Percentiles rank a stretch among this genome's conserved stretches.
These are phyloP conservation scores for Albugo candida DNA, from an alignment of 352 stramenopile genomes.

Conservation along the genomic window DNA sequence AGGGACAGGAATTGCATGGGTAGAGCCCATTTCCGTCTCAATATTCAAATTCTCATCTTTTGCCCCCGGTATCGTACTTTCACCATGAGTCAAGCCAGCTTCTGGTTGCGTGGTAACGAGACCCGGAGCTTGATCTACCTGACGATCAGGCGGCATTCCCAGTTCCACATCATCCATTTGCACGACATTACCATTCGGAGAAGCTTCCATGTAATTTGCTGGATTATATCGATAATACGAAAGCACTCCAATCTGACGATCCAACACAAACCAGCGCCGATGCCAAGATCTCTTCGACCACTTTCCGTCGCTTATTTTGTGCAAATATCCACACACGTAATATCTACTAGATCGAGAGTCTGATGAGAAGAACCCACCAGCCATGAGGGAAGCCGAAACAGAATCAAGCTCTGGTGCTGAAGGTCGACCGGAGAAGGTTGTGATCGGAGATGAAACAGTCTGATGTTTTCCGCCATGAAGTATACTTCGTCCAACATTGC, in stretches of 20 bases:
- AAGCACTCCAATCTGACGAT: constrained; percentile 43
- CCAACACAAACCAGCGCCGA: constrained; percentile 69
- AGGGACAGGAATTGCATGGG: no score
- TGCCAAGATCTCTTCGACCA: constrained; percentile 71
- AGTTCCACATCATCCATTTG: constrained; percentile 26
- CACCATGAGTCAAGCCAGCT: no score
- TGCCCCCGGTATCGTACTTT: constrained; percentile 1
- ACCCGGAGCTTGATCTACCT: background rate
- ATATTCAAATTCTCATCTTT: constrained; percentile 3
- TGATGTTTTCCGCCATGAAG: constrained; percentile 36
- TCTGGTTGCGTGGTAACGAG: no score
- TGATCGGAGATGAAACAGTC: constrained; percentile 1
- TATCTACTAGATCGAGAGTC: constrained; percentile 61
- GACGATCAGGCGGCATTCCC: background rate
- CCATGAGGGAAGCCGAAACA: background rate
- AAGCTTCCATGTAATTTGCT: constrained; percentile 34
- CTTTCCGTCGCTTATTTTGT: constrained; percentile 76
- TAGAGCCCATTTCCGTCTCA: background rate
- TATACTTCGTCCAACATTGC: constrained; percentile 28
- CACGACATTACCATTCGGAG: constrained; percentile 49
- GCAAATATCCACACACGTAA: constrained; percentile 63
- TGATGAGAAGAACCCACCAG: constrained; percentile 24
- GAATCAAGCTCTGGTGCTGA: background rate
- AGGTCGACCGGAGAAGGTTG: no score
- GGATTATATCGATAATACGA: constrained; percentile 73